Evolutionary conservation across 768 basidiomycete genomes (phyloP), one percentile per base, ranked within the genome.

Genomic region (Suillus variegatus): DNA sequence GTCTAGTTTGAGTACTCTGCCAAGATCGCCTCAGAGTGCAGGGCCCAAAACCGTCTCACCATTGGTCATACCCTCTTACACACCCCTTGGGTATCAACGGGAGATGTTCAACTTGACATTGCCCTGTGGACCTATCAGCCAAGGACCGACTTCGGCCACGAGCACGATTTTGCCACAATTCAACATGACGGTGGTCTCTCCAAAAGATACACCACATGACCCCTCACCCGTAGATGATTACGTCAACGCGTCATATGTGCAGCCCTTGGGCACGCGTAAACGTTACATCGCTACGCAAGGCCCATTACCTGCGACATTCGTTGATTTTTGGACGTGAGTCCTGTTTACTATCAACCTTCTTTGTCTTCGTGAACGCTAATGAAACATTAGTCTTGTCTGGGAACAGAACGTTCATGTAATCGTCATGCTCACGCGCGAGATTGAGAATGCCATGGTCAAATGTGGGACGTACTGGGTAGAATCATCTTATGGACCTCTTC

Each of bases 261-360:
- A 93, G 75, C 94, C 96, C 3, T 78, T 94, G 22, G 90, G 90
- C 3, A 96, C 96, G 1, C 82, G 78, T 38, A 87, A 87, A 74
- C 85, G 90, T 57, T 99, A 97, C 72, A 97, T 99, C 64, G 97
- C 96, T 4, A 97, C 97, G 3, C 97, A 99, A 75, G 97, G 97
- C 6, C 97, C 96, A 6, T 79, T 99, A 10, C 91, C 91, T 12
- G 87, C 92, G 35, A 98, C 97, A 0, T 97, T 89, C 74, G 81
- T 82, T 6, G 96, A 99, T 75, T 99, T 99, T 72, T 99, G 96
- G 96, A 93, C 91, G 88, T 93, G 75, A 78, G 91, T 86, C 18
- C 52, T 62, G 3, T 36, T 55, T n/a, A 25, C 46, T 18, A 36
- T n/a, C 14, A 57, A 36, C 14, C 2, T 47, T 13, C 51, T 25